phyloP scores from a whole-genome alignment of 2,329 filamentous ascomycete species.

The Ophiognomonia clavigignenti-juglandacearum region DNA sequence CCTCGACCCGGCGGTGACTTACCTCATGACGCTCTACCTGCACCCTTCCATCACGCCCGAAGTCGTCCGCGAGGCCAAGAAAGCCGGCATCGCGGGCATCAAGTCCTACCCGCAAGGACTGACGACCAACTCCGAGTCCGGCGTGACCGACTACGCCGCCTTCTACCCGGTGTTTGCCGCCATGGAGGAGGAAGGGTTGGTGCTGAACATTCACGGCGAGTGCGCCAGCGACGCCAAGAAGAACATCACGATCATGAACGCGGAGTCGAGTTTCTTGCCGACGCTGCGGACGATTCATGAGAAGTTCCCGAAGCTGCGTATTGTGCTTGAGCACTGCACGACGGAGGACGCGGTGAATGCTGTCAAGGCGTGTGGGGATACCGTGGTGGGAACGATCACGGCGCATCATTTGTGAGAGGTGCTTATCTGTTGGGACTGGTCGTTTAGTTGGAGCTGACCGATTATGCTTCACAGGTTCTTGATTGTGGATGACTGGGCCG shows the following conservation, averaged over 20 bases:
- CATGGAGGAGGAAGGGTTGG: constrained; percentile 76
- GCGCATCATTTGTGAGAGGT: constrained; percentile 67
- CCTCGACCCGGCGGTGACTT: constrained; percentile 59
- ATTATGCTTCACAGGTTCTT: constrained; percentile 37
- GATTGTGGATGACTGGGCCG: constrained; percentile 65
- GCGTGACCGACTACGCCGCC: constrained; percentile 63
- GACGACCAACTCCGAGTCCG: constrained; percentile 63
- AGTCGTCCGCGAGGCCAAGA: constrained; percentile 67
- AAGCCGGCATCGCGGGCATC: constrained; percentile 65
- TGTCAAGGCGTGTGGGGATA: constrained; percentile 70
- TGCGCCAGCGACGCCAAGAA: constrained; percentile 42
- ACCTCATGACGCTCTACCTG: constrained; percentile 66
- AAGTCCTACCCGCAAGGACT: constrained; percentile 65
- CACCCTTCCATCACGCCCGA: constrained; percentile 62
- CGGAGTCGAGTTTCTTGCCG: constrained; percentile 74
- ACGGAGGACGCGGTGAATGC: constrained; percentile 76
- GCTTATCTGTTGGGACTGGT: too few species aligned
- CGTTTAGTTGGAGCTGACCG: neutral
- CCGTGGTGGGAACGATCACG: constrained; percentile 75
- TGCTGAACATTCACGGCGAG: constrained; percentile 82
- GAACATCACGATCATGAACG: constrained; percentile 56
- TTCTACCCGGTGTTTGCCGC: constrained; percentile 81
- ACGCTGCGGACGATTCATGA: constrained; percentile 69
- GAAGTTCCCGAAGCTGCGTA: constrained; percentile 67
- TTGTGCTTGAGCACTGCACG: constrained; percentile 80